Percentiles rank a stretch among this genome's conserved stretches.
These are phyloP conservation scores for Extremus antarcticus DNA, from an alignment of 495 filamentous ascomycete species.

Conservation along the genomic window DNA sequence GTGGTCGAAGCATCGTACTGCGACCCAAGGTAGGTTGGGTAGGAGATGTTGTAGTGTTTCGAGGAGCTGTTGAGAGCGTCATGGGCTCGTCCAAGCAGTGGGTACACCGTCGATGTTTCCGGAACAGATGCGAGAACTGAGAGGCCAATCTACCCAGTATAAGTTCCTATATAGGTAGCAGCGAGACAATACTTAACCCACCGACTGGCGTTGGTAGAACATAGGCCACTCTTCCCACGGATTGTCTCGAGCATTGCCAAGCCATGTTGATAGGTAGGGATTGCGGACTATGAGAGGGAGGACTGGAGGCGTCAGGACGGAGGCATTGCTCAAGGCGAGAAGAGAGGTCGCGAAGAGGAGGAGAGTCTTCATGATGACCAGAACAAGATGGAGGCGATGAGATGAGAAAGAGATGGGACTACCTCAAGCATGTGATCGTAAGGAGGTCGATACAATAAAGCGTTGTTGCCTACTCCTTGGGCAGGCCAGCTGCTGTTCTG, in stretches of 20 bases:
- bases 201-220: conserved; percentile 77
- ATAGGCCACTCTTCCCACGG: conserved; percentile 95
- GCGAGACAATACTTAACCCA: conserved; percentile 23
- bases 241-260: conserved; percentile 60
- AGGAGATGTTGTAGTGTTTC: conserved; percentile 54
- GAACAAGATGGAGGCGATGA: neutral
- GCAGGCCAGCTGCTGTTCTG: neutral
- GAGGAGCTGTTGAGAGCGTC: conserved; percentile 51
- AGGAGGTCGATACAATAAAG: neutral
- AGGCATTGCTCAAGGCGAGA: conserved; percentile 21
- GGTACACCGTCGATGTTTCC: conserved; percentile 61
- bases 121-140: conserved; percentile 69
- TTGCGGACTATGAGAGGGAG: conserved; percentile 82
- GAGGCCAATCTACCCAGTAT: conserved; percentile 54
- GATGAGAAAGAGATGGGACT: neutral
- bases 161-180: neutral
- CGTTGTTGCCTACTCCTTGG: neutral
- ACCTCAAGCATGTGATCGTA: neutral
- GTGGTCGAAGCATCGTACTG: conserved; percentile 89
- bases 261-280: conserved; percentile 86
- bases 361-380: neutral
- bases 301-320: conserved; percentile 58
- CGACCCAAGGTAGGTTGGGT: conserved; percentile 62
- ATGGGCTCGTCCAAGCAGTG: conserved; percentile 76
- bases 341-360: conserved; percentile 11